Percentiles rank a stretch among this genome's conserved stretches.
These are phyloP conservation scores for Plasmodium sp. DNA, from an alignment of 169 alveolate species.

Conservation along the genomic window DNA sequence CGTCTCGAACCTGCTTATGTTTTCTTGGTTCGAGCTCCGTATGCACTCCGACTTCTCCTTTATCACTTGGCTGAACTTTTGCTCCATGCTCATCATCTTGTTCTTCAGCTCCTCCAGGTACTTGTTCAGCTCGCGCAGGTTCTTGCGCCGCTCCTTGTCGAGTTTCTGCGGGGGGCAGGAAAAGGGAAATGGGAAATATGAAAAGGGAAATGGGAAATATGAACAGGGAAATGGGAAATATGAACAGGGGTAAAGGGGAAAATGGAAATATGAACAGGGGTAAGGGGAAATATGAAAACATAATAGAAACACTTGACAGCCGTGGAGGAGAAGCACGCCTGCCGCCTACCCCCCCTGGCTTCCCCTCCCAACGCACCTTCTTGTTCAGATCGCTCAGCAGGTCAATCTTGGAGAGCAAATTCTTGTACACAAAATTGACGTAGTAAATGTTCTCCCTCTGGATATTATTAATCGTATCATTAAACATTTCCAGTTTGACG, in stretches of 20 bases:
- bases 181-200: background rate
- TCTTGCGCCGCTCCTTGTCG: constrained; percentile 17
- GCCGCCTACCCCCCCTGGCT: background rate
- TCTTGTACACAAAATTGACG: constrained; percentile 31
- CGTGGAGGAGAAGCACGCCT: background rate
- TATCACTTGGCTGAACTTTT: constrained; percentile 20
- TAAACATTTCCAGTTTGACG: constrained; percentile 28
- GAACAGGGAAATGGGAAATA: background rate
- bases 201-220: background rate
- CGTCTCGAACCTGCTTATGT: background rate
- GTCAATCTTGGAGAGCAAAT: constrained; percentile 47
- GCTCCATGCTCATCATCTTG: constrained; percentile 13
- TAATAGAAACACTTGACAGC: background rate
- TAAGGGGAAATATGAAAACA: background rate
- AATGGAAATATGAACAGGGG: background rate
- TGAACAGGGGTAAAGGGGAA: background rate
- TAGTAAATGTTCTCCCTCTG: constrained; percentile 55
- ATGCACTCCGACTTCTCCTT: background rate
- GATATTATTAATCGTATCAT: constrained; percentile 27
- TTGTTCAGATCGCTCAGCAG: constrained; percentile 33
- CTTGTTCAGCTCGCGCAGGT: constrained; percentile 6
- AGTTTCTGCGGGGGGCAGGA: constrained; percentile 9
- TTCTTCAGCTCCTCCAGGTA: constrained; percentile 13
- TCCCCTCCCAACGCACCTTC: constrained; percentile 10
- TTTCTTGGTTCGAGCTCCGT: constrained; percentile 3